These are phyloP conservation scores for Panaeolus papilionaceus DNA, from an alignment of 768 basidiomycete genomes.

Conservation along the genomic window DNA sequence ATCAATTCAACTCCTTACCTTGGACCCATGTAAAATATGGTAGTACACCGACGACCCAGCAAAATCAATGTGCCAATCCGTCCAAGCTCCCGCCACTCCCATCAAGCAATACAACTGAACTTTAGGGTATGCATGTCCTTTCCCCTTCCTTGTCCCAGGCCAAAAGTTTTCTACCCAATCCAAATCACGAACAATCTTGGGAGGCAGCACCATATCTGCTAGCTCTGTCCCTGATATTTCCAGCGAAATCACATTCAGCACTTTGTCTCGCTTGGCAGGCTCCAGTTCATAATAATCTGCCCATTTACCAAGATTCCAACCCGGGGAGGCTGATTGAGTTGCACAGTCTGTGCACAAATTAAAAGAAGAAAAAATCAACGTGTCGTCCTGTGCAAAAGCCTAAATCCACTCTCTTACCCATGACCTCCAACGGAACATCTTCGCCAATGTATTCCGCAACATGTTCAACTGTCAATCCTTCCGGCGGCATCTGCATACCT, in stretches of 20 bases:
- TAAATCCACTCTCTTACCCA: constrained; percentile 60
- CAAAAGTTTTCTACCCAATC: constrained; percentile 99
- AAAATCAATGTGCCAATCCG: constrained; percentile 99
- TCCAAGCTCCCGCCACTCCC: constrained; percentile 94
- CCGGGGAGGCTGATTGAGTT: constrained; percentile 82
- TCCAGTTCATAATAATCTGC: constrained; percentile 83
- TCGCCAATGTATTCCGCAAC: constrained; percentile 83
- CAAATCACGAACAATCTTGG: constrained; percentile 82
- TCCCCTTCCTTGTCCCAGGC: constrained; percentile 79
- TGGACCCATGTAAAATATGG: constrained; percentile 85
- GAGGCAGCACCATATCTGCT: constrained; percentile 80
- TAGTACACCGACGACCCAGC: constrained; percentile 99
- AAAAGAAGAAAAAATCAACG: constrained; percentile 1
- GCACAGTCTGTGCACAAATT: constrained; percentile 69
- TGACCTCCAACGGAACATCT: constrained; percentile 86
- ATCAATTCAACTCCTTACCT: constrained; percentile 51
- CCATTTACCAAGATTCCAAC: constrained; percentile 94
- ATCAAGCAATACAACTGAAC: constrained; percentile 97
- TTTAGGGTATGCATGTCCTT: constrained; percentile 83
- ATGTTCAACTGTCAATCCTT: constrained; percentile 76
- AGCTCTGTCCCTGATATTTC: constrained; percentile 90
- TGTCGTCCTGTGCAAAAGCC: constrained; percentile 8
- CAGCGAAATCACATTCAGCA: constrained; percentile 94
- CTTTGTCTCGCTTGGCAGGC: constrained; percentile 75
- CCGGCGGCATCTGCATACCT: constrained; percentile 88